Evolutionary conservation across 768 basidiomycete genomes (phyloP), one percentile per base, ranked within the genome.

Genomic region (Lactifluus subvellereus): DNA sequence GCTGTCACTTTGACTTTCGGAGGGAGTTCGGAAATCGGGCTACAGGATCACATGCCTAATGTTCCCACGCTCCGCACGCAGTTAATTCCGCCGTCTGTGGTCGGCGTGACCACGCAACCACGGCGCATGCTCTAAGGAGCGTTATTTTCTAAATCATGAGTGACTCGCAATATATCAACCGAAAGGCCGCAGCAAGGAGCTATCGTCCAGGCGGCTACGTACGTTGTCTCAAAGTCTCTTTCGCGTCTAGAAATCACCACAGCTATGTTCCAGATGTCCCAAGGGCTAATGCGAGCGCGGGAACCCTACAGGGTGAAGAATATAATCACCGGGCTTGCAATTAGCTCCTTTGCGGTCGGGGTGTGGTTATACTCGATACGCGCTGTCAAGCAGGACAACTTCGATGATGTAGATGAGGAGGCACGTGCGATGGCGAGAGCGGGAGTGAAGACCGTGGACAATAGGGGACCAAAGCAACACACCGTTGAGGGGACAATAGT

Each of bases 281-380:
- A 85, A 16, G 93, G 93, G 51, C 84, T 98, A 49, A 77, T 83
- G 74, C 89, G 96, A 60, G 96, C 96, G 4, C 86, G 96, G 20
- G 83, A 82, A 65, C 95, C 91, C 13, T 98, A 89, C 75, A 83
- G 84, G 37, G 45, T 88, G 45, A 82, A 81, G 67, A 98, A 98
- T 73, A 83, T 86, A 18, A 42, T 96, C 53, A 91, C 89, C 0
- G 96, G 95, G 8, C 66, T 86, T 50, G 70, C 78, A 3, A 80
- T 98, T 49, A 81, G 84, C 32, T 80, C 81, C 0, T 95, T 97
- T 71, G 87, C 84, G 33, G 81, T 84, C 14, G 88, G 87, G 32
- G 86, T 97, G 9, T 98, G 92, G 84, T 80, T 86, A 4, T 98
- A 98, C 76, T 94, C 94, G 18, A 96, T 98, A 71, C 83, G 85